Evolutionary conservation across 306 rosid species (phyloP).

Genomic region (Cicer arietinum): DNA sequence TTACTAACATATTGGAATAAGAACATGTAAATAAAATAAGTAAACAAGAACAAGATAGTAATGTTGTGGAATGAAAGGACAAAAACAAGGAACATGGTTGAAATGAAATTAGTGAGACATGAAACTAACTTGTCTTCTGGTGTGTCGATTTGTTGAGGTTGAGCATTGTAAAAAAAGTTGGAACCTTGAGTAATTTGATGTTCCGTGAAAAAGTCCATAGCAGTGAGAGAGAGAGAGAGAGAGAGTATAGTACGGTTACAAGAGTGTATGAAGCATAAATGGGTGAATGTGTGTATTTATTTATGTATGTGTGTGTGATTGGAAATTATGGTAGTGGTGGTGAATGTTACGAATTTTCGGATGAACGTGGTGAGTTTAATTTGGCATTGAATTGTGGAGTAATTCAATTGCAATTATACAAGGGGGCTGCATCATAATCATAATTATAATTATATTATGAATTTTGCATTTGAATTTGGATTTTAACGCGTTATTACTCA

Average conservation of each 20-base stretch:
- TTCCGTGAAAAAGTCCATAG: not conserved
- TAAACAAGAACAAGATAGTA: too few species aligned
- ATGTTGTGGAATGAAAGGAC: not conserved
- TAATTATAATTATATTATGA: slow-evolving; percentile 6
- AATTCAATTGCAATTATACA: slow-evolving; percentile 39
- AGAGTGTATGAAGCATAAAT: too few species aligned
- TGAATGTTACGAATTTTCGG: slow-evolving; percentile 51
- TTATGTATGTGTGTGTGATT: too few species aligned
- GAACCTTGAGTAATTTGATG: not conserved
- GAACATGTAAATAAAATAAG: too few species aligned
- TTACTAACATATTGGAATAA: too few species aligned
- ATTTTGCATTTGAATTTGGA: slow-evolving; percentile 10
- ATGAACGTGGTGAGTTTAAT: slow-evolving; percentile 32
- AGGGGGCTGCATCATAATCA: slow-evolving; percentile 47
- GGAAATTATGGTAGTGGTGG: too few species aligned
- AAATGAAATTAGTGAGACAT: not conserved
- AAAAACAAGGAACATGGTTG: too few species aligned
- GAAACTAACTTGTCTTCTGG: not conserved
- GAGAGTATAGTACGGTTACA: not conserved
- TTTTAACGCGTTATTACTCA: not conserved
- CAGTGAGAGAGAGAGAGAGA: not conserved
- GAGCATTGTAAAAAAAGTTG: not conserved
- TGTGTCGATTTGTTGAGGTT: not conserved
- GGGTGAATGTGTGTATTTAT: too few species aligned
- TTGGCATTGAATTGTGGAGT: slow-evolving; percentile 28